Percentiles rank a stretch among this genome's conserved stretches.
phyloP scores from a whole-genome alignment of 106 monocot species.

The Dioscorea alata region DNA sequence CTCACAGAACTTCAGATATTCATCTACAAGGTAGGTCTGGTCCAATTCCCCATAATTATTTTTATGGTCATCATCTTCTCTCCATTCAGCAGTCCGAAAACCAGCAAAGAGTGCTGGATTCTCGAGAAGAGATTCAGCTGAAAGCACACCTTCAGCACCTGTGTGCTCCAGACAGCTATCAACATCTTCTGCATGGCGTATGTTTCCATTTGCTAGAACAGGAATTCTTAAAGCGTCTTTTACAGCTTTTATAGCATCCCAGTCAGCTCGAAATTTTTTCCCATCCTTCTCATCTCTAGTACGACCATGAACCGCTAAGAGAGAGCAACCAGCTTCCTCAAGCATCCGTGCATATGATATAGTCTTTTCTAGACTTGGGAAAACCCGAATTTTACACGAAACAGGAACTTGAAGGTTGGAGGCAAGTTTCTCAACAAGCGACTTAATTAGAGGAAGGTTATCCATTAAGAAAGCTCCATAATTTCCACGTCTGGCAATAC shows the following conservation, averaged over 20 bases:
- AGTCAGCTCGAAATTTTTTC: conserved; percentile 86
- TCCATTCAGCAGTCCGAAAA: conserved; percentile 58
- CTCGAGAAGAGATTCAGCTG: conserved; percentile 95
- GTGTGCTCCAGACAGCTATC: conserved; percentile 63
- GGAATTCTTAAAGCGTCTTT: conserved; percentile 71
- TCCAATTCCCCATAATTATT: conserved; percentile 29
- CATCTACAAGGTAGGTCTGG: conserved; percentile 65
- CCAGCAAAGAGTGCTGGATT: conserved; percentile 97
- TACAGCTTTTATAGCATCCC: conserved; percentile 69
- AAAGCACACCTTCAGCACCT: conserved; percentile 77
- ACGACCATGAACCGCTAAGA: conserved; percentile 96
- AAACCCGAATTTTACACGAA: conserved; percentile 89
- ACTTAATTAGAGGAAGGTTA: conserved; percentile 79
- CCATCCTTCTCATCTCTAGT: conserved; percentile 94
- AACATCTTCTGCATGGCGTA: conserved; percentile 90
- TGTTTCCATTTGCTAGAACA: conserved; percentile 96
- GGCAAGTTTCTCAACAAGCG: conserved; percentile 70
- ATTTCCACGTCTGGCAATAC: conserved; percentile 87
- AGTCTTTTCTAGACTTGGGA: conserved; percentile 72
- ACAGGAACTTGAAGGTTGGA: conserved; percentile 78
- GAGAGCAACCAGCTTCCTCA: conserved; percentile 92
- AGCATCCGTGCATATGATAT: conserved; percentile 88
- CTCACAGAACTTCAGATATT: conserved; percentile 86
- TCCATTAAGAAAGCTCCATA: conserved; percentile 99
- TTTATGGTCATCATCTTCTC: conserved; percentile 19